A percentile compares a stretch with the other conserved stretches of the same genome.
Evolutionary conservation across 1,139 yeast species (phyloP).

Genomic region (Geotrichum siamense): DNA sequence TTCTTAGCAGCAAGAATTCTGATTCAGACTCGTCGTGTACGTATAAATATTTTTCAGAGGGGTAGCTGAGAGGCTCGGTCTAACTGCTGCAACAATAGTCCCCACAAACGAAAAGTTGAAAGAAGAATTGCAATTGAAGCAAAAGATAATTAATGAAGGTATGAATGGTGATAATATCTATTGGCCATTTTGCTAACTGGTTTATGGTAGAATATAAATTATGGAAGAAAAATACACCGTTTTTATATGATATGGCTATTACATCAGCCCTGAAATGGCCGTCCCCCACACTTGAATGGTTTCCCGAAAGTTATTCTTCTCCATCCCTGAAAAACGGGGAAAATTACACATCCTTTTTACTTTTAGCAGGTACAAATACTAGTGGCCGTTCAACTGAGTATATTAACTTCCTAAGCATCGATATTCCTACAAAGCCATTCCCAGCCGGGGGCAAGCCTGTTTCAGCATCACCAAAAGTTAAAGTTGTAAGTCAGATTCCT

Average conservation of each 20-base stretch:
- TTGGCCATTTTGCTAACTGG: background rate
- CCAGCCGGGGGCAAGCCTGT: slow-evolving; percentile 21
- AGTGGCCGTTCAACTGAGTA: slow-evolving; percentile 31
- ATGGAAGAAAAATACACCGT: slow-evolving; percentile 90
- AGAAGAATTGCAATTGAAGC: slow-evolving; percentile 46
- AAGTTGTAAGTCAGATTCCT: slow-evolving; percentile 16
- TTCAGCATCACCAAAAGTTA: slow-evolving; percentile 13
- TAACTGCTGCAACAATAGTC: slow-evolving; percentile 11
- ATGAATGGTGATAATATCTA: slow-evolving; percentile 11
- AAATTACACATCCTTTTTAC: slow-evolving; percentile 28
- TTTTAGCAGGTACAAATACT: slow-evolving; percentile 79
- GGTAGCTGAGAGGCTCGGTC: too few relatives aligned
- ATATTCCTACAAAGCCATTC: slow-evolving; percentile 46
- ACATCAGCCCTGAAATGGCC: slow-evolving; percentile 63
- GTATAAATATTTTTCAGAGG: slow-evolving; percentile 3
- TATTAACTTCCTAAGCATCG: slow-evolving; percentile 67
- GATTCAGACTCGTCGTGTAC: slow-evolving; percentile 13
- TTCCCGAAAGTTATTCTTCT: slow-evolving; percentile 26
- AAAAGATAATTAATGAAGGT: slow-evolving; percentile 43
- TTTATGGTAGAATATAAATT: slow-evolving; percentile 27
- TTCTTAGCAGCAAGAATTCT: slow-evolving; percentile 6
- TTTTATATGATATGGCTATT: slow-evolving; percentile 70
- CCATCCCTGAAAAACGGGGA: slow-evolving; percentile 15
- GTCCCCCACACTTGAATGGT: slow-evolving; percentile 37
- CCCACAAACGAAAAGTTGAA: slow-evolving; percentile 13